phyloP scores from a whole-genome alignment of 441 rosid species.

The Mallotus repandus region DNA sequence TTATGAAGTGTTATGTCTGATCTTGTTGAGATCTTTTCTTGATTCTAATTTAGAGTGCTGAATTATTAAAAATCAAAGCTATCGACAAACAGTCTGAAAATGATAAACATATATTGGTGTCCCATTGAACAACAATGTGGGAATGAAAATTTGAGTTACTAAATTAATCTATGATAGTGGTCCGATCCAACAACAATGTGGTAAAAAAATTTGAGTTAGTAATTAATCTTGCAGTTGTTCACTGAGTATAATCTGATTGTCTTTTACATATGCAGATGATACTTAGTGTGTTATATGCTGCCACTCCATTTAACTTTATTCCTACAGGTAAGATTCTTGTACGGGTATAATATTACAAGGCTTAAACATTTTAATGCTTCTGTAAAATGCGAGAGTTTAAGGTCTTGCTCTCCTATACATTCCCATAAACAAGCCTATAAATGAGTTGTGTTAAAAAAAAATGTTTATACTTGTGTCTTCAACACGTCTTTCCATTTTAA shows the following conservation, averaged over 20 bases:
- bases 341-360: no score
- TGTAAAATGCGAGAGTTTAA: no score
- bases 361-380: background rate
- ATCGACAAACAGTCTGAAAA: no score
- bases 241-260: conserved; percentile 8
- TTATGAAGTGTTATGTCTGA: background rate
- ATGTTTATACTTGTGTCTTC: background rate
- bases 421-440: no score
- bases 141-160: no score
- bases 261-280: conserved; percentile 51
- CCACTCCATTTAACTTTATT: conserved; percentile 68
- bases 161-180: no score
- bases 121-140: no score
- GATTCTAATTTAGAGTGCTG: background rate
- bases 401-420: no score
- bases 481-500: background rate
- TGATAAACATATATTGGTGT: no score
- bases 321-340: conserved; percentile 54
- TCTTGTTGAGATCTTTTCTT: background rate
- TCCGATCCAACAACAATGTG: no score
- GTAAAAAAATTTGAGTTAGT: background rate
- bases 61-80: background rate
- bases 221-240: background rate
- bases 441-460: background rate
- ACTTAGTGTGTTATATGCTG: conserved; percentile 55